These are phyloP conservation scores for Sisymbrium irio DNA, from an alignment of 345 rosid species.

Conservation along the genomic window DNA sequence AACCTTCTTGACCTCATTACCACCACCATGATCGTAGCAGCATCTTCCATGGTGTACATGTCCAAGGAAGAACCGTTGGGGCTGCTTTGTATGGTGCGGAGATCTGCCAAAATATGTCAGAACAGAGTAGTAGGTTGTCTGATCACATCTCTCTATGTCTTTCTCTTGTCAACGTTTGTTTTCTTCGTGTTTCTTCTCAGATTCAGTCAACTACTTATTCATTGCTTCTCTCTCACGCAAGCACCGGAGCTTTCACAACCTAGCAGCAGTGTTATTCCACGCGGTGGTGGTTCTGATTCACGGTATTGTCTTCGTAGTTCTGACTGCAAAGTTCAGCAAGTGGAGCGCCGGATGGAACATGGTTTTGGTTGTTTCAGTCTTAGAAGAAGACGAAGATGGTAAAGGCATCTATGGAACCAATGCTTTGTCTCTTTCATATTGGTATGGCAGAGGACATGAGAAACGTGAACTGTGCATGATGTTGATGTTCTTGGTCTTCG, in stretches of 20 bases:
- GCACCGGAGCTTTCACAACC: neutral
- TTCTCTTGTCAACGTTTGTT: constrained; percentile 30
- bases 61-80: constrained; percentile 17
- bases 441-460: constrained; percentile 31
- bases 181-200: constrained; percentile 32
- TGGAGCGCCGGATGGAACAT: constrained; percentile 51
- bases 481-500: constrained; percentile 35
- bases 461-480: constrained; percentile 31
- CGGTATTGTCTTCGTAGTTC: constrained; percentile 20
- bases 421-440: constrained; percentile 36
- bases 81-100: constrained; percentile 6
- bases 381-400: constrained; percentile 33
- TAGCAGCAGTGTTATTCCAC: neutral
- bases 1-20: constrained; percentile 37
- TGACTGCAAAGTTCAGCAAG: constrained; percentile 36
- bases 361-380: constrained; percentile 40
- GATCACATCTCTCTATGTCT: constrained; percentile 41
- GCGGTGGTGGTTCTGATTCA: constrained; percentile 19
- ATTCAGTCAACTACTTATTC: constrained; percentile 3
- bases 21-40: constrained; percentile 30
- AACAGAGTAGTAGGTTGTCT: constrained; percentile 39
- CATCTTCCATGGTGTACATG: constrained; percentile 31
- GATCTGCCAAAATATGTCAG: constrained; percentile 7
- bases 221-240: neutral
- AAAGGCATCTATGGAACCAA: constrained; percentile 24